Evolutionary conservation across 1,139 yeast genomes (phyloP), one percentile per base, ranked within the genome.

Genomic region (Meyerozyma carpophila): DNA sequence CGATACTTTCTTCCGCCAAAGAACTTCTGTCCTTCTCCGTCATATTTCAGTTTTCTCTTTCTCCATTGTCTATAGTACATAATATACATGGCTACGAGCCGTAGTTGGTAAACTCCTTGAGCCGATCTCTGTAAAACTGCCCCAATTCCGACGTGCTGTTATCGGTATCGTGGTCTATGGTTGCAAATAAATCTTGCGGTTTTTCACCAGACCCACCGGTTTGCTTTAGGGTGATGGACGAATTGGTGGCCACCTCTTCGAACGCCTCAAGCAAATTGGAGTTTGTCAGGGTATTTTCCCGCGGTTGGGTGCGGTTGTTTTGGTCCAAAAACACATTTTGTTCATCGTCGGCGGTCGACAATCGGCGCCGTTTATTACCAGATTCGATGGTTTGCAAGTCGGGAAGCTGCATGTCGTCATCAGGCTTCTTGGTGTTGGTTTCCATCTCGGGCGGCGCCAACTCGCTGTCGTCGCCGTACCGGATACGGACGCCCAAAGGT

Each of bases 311-410:
- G 45, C 45, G 13, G 48, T 39, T 42, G 11, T 51, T 44, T 14
- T 44, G 48, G 29, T 67, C 73, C 43, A 66, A 52, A 48, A 68
- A 68, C n/a, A 68, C 66, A 49, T 67, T 67, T 25, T 62, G 61
- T 34, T 57, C 43, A 27, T 49, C 51, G 32, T 48, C 45, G 10
- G 40, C 39, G 21, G 41, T 34, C 14, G 37, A 21, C 14, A 34
- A 34, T 18, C 26, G 25, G 7, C 16, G 26, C 26, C 37, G 37
- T 6, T 34, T 34, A 13, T 21, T 10, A 5, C 21, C 21, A 13
- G 36, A 2, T 9, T 32, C 36, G 5, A 27, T 5, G 13, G 29
- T 11, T n/a, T 27, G 29, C 29, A 27, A 27, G 11, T 27, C 29
- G 5, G 29, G 29, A 27, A 27, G 29, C 13, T 10, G 13, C 29